A percentile compares a stretch with the other conserved stretches of the same genome.
Conservation (phyloP, 495 filamentous ascomycete species). For the Talaromyces adpressus region DNA sequence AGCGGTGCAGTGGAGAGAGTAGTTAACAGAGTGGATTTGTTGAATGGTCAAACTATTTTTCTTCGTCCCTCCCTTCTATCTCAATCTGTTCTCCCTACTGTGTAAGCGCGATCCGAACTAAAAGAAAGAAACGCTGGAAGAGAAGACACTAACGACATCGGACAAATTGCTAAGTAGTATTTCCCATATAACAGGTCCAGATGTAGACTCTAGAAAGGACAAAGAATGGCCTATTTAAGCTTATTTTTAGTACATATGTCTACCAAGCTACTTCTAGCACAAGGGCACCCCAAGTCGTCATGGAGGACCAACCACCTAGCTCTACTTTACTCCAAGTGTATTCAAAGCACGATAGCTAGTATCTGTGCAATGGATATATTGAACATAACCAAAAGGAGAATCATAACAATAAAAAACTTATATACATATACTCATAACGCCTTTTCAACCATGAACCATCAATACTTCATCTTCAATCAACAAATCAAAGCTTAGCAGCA, state of each 20-base stretch:
- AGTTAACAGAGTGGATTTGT: background rate
- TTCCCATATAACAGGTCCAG: background rate
- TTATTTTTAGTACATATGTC: background rate
- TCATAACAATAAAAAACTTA: background rate
- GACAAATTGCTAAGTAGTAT: background rate
- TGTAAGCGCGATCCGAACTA: no score
- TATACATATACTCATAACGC: slow-evolving; percentile 1
- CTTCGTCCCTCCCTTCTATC: no score
- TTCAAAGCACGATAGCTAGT: no score
- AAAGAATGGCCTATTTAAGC: background rate
- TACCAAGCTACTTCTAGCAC: background rate
- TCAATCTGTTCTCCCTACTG: background rate
- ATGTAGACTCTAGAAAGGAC: background rate
- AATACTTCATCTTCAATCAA: background rate
- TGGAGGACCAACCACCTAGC: no score
- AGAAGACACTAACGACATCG: background rate
- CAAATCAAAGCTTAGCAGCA: slow-evolving; percentile 70
- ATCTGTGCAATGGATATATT: background rate
- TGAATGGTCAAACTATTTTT: background rate
- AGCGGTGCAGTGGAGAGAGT: background rate
- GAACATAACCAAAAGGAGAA: background rate
- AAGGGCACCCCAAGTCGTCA: background rate
- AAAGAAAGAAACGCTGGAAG: no score
- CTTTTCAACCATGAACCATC: background rate
- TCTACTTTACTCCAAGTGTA: no score